Evolutionary conservation across 768 basidiomycete species (phyloP).

Genomic region (Kwoniella botswanensis): DNA sequence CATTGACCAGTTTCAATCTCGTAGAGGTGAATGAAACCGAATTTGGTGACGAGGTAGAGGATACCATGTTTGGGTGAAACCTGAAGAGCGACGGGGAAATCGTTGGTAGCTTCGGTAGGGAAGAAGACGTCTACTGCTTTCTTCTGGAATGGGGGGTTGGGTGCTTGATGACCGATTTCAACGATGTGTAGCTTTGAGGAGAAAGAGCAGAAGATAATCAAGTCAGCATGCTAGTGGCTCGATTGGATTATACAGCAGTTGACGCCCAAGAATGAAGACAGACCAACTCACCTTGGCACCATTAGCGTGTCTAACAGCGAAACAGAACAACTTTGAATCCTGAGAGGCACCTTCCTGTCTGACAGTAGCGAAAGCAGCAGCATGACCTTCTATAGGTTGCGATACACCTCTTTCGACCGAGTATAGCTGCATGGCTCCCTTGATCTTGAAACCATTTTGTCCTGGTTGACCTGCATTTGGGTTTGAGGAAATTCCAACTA

Average conservation of each 20-base stretch:
- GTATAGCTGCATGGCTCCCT: conserved; percentile 97
- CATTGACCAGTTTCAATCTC: conserved; percentile 96
- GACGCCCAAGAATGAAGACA: too few species aligned
- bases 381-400: conserved; percentile 98
- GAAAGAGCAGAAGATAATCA: too few species aligned
- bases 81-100: conserved; percentile 99
- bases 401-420: conserved; percentile 89
- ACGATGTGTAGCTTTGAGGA: conserved; percentile 99
- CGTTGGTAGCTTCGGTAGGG: conserved; percentile 95
- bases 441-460: conserved; percentile 90
- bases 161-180: conserved; percentile 93
- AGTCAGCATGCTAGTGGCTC: too few species aligned
- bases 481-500: conserved; percentile 93
- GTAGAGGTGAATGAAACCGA: conserved; percentile 98
- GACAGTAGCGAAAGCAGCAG: conserved; percentile 90
- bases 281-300: conserved; percentile 89
- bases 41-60: conserved; percentile 96
- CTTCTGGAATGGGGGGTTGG: conserved; percentile 91
- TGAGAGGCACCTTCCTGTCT: conserved; percentile 86
- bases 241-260: too few species aligned
- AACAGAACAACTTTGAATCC: conserved; percentile 88
- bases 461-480: conserved; percentile 62
- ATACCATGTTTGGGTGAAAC: conserved; percentile 97
- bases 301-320: conserved; percentile 92
- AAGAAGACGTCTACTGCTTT: conserved; percentile 99